Evolutionary conservation across 2,329 filamentous ascomycete genomes (phyloP), one percentile per base, ranked within the genome.

Genomic region (Exophiala bonariae): DNA sequence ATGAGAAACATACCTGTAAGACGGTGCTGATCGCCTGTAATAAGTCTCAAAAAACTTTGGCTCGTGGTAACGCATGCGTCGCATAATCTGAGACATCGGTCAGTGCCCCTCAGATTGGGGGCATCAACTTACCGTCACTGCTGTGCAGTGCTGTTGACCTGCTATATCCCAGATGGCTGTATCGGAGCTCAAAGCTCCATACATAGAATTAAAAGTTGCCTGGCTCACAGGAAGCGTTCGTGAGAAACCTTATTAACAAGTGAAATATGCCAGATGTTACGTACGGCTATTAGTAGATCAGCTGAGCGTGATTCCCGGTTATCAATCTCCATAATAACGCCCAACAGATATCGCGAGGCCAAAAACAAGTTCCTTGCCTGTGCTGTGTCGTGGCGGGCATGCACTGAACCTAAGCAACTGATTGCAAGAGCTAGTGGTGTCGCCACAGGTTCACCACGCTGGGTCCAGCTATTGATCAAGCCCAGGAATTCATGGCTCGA

Each of bases 11-110:
- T 9, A 31, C 28, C 34, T 37, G 34, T 16, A 14, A 20, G 34
- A 16, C n/a, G 28, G 28, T 9, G 28, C 28, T 31, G 28, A n/a
- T 9, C 9, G 9, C 13, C 5, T 37, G 14, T 16, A 11, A 19
- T 5, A 13, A 37, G n/a, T 13, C 18, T 5, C 6, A 13, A 37
- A 16, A 16, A 6, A 4, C 14, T 5, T 5, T 11, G 32, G 20
- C 9, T 45, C 42, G 31, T 45, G 33, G 16, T 38, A 18, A 14
- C 42, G 42, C 42, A 45, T 38, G 17, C 42, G 42, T n/a, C 42
- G 33, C 14, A 18, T 8, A 11, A 45, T 45, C 42, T 44, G 28
- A 7, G 17, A 26, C n/a, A n/a, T n/a, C n/a, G n/a, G n/a, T n/a
- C n/a, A n/a, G n/a, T n/a, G n/a, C n/a, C n/a, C n/a, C n/a, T n/a